Conservation (phyloP, 495 filamentous ascomycete species). For the Neurospora sp. region DNA sequence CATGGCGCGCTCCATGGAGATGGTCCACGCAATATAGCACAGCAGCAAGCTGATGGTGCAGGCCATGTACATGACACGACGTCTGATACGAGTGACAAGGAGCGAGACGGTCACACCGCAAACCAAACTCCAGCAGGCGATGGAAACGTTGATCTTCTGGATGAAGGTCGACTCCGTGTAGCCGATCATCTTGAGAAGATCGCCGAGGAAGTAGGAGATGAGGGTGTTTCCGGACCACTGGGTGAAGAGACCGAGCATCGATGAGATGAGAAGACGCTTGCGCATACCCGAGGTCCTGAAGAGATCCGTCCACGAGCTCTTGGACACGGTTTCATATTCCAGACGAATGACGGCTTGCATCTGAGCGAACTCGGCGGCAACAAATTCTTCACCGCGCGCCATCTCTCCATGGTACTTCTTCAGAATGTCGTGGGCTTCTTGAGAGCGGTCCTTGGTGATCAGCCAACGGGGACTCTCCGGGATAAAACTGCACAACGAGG, state of each 20-base stretch:
- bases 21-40: slow-evolving; percentile 51
- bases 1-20: slow-evolving; percentile 45
- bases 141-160: slow-evolving; percentile 48
- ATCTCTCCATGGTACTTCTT: slow-evolving; percentile 54
- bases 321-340: slow-evolving; percentile 40
- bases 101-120: slow-evolving; percentile 43
- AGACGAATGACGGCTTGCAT: slow-evolving; percentile 49
- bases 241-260: slow-evolving; percentile 50
- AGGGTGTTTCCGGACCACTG: slow-evolving; percentile 59
- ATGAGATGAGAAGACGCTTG: slow-evolving; percentile 45
- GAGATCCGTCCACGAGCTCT: slow-evolving; percentile 46
- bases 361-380: slow-evolving; percentile 50
- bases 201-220: slow-evolving; percentile 50
- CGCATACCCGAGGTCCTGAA: slow-evolving; percentile 45
- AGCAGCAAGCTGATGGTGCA: slow-evolving; percentile 41
- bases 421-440: slow-evolving; percentile 49
- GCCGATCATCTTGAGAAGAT: slow-evolving; percentile 38
- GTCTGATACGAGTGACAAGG: slow-evolving; percentile 39
- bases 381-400: slow-evolving; percentile 43
- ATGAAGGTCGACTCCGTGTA: slow-evolving; percentile 42
- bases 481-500: slow-evolving; percentile 28
- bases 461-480: slow-evolving; percentile 54
- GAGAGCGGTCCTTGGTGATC: slow-evolving; percentile 46
- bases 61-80: slow-evolving; percentile 49
- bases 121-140: slow-evolving; percentile 47